Evolutionary conservation across 2,329 filamentous ascomycete genomes (phyloP), one percentile per base, ranked within the genome.

Genomic region (Stachybotrys chartarum): DNA sequence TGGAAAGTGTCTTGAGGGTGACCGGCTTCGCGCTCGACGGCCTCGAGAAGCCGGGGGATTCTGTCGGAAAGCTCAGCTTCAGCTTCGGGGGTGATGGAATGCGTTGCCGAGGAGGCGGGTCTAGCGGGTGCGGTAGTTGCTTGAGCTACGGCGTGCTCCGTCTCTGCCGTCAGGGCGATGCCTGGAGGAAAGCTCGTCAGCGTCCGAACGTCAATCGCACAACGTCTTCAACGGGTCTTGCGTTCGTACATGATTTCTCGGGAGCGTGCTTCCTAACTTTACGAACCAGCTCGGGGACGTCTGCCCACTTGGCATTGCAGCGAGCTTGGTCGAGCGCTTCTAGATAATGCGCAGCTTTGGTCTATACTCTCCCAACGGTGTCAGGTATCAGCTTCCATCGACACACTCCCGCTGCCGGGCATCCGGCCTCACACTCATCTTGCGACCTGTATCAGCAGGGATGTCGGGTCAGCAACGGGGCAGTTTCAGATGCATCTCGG

Each of bases 251-350:
- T 73, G 83, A 83, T 71, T 90, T 84, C 58, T 89, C 83, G 46
- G 91, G 87, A 64, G 91, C 90, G 80, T 99, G 93, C 73, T 99
- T 97, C 67, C 88, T 88, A 66, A 97, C 82, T 74, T 99, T 99
- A 70, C 93, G 85, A 65, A 94, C 86, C 60, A 96, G 81, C 75
- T 97, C 93, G 30, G 90, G 90, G 32, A 97, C 82, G 32, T 89
- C 84, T 62, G 85, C 79, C 94, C 94, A 99, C 70, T 86, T 86
- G 53, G 88, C 91, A 66, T 93, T 86, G 72, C 91, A 96, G 66
- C 94, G 88, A 61, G 91, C 91, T 63, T 86, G 82, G 70, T 97
- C 90, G 67, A 99, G 83, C 72, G 85, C 84, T 68, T 83, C 80
- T 63, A 96, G 81, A 73, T 97, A 97, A 69, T 86, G 84, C 63